Conservation (phyloP, 1,139 yeast species). For the Tardiomyces digboiensis region DNA sequence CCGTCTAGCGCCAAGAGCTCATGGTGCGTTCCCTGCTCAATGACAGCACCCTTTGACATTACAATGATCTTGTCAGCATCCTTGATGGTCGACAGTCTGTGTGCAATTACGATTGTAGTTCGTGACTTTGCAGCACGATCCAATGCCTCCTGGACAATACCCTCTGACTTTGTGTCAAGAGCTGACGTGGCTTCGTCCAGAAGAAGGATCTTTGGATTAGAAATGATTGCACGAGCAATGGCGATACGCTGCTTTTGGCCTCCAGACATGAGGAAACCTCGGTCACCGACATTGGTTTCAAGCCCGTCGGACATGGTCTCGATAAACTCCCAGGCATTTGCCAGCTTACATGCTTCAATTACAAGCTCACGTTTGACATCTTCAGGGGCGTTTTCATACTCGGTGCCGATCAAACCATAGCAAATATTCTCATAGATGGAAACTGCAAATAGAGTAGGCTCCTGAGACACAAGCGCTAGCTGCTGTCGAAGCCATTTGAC, state of each 20-base stretch:
- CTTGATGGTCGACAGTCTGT: slow-evolving; percentile 63
- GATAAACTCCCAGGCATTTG: slow-evolving; percentile 34
- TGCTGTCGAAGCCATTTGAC: slow-evolving; percentile 63
- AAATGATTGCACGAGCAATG: slow-evolving; percentile 68
- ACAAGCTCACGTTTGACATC: slow-evolving; percentile 24
- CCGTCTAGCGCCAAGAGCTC: slow-evolving; percentile 26
- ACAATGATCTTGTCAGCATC: slow-evolving; percentile 36
- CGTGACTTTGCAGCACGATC: slow-evolving; percentile 52
- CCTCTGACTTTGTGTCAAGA: slow-evolving; percentile 60
- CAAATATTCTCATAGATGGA: slow-evolving; percentile 70
- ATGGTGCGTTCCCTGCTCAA: slow-evolving; percentile 35
- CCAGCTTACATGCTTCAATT: slow-evolving; percentile 29
- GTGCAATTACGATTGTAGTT: slow-evolving; percentile 71
- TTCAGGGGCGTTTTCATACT: slow-evolving; percentile 35
- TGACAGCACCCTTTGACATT: slow-evolving; percentile 31
- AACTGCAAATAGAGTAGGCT: slow-evolving; percentile 74
- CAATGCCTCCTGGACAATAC: slow-evolving; percentile 39
- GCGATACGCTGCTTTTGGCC: slow-evolving; percentile 92
- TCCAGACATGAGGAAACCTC: slow-evolving; percentile 52
- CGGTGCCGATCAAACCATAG: slow-evolving; percentile 55
- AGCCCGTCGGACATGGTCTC: slow-evolving; percentile 30
- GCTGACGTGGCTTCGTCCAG: slow-evolving; percentile 81
- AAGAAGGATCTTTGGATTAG: slow-evolving; percentile 51
- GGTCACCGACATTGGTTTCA: slow-evolving; percentile 48
- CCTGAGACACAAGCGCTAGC: slow-evolving; percentile 85